Percentiles rank a stretch among this genome's conserved stretches.
Evolutionary conservation across 805 yeast species (phyloP).

Genomic region (Tetrapisispora taiwanensis): DNA sequence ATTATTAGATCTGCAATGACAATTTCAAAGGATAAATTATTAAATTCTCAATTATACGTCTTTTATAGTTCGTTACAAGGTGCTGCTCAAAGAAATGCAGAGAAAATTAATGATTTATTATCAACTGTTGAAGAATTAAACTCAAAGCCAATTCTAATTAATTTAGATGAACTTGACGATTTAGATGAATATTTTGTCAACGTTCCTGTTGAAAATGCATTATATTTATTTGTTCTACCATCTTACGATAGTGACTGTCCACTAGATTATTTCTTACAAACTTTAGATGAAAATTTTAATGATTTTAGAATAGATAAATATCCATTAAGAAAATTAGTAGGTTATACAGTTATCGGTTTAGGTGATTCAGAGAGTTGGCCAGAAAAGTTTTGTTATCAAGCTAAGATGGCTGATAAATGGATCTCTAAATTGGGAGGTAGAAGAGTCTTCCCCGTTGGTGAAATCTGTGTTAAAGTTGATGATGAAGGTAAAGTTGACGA

Average conservation of each 20-base stretch:
- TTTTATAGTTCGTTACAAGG: constrained; percentile 86
- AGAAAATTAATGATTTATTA: constrained; percentile 35
- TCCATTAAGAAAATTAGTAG: constrained; percentile 59
- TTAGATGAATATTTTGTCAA: constrained; percentile 70
- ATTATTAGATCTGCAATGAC: constrained; percentile 28
- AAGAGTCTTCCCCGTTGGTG: constrained; percentile 74
- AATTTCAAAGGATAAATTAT: constrained; percentile 33
- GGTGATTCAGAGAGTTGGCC: constrained; percentile 88
- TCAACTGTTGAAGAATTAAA: constrained; percentile 19
- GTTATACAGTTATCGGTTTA: constrained; percentile 76
- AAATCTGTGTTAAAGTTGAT: constrained; percentile 66
- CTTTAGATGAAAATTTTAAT: constrained; percentile 66
- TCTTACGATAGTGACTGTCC: constrained; percentile 92
- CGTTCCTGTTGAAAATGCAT: constrained; percentile 43
- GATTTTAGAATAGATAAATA: constrained; percentile 81
- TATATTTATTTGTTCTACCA: constrained; percentile 71
- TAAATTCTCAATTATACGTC: constrained; percentile 50
- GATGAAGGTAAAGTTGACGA: constrained; percentile 50
- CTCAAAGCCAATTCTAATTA: constrained; percentile 43
- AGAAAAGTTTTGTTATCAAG: constrained; percentile 78
- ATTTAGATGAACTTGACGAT: constrained; percentile 76
- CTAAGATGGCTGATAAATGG: constrained; percentile 61
- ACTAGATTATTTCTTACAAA: constrained; percentile 74
- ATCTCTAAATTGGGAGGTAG: constrained; percentile 78
- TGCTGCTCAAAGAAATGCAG: constrained; percentile 62